phyloP scores from a whole-genome alignment of 129 eudicot species.

The Gnaphalium uliginosum region DNA sequence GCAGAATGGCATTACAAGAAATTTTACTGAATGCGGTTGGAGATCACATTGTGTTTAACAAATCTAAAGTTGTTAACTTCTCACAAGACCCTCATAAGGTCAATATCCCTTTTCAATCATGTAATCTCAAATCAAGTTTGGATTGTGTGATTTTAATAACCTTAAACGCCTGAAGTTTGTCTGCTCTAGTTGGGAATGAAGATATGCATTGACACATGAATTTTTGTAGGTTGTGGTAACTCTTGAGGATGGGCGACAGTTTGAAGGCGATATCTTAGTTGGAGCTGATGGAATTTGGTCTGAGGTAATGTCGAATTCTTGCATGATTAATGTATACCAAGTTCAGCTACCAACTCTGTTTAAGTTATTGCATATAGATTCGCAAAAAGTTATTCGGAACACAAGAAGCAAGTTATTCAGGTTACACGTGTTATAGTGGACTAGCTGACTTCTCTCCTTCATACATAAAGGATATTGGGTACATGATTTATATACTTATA shows the following conservation, averaged over 20 bases:
- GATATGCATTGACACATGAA: not conserved
- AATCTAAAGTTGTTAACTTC: slow-evolving; percentile 40
- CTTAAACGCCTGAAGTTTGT: not conserved
- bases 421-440: slow-evolving; percentile 47
- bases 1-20: slow-evolving; percentile 43
- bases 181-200: not conserved
- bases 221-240: slow-evolving; percentile 35
- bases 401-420: slow-evolving; percentile 44
- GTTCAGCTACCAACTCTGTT: not conserved
- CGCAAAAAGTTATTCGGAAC: slow-evolving; percentile 43
- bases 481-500: slow-evolving; percentile 12
- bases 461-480: slow-evolving; percentile 37
- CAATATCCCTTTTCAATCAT: slow-evolving; percentile 2
- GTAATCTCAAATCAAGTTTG: not conserved
- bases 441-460: slow-evolving; percentile 35
- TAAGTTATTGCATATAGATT: slow-evolving; percentile 24
- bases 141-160: not conserved
- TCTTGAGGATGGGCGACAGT: slow-evolving; percentile 36
- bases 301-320: slow-evolving; percentile 22
- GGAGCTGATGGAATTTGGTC: slow-evolving; percentile 61
- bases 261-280: slow-evolving; percentile 44
- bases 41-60: slow-evolving; percentile 29
- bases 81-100: slow-evolving; percentile 39
- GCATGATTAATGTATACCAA: not conserved
- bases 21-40: slow-evolving; percentile 42